Base-by-base conservation (phyloP, 2,329 filamentous ascomycete genomes). In the Exserohilum rostratum region DNA sequence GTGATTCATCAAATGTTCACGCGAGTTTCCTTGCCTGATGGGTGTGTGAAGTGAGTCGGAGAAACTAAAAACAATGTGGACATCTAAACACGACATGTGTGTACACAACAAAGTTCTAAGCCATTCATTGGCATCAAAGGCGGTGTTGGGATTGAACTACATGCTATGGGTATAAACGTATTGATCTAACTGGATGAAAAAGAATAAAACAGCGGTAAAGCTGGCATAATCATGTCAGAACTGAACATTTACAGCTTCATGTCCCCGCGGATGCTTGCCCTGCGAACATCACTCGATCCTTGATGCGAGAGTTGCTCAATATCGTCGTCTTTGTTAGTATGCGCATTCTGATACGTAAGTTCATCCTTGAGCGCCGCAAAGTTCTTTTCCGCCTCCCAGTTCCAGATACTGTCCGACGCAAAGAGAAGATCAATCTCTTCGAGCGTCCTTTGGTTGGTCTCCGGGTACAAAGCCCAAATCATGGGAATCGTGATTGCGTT, bases 381-480 rank as follows among this genome's bases (percentile, higher is more conserved):
- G 34, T 69, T 67, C 52, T 65, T 68, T 61, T 72, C 69, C 4
- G 66, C 69, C 27, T 71, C 64, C 88, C 89, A 91, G 1, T 83
- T 82, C 86, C 86, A 91, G 3, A 85, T 84, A 0, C 81, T 86
- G 15, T 86, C 79, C 0, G 85, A 82, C 0, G 88, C 86, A 62
- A 92, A 91, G 0, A 91, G 74, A 0, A 91, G 74, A 57, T 92
- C 86, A 79, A 91, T 91, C 66, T 91, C 88, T 66, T 91, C 89
- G 0, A 91, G 77, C 0, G 88, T 91, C 0, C 89, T 82, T 69
- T 90, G 86, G 66, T 87, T 90, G 3, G 85, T 89, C 69, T 91
- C 89, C 0, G 89, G 89, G 53, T 90, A 91, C 0, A 92, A 66
- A 0, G 87, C 86, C 86, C 87, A 92, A 0, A 90, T 85, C 74